Base-by-base conservation (phyloP, 257 asterid genomes). In the Haberlea rhodopensis region DNA sequence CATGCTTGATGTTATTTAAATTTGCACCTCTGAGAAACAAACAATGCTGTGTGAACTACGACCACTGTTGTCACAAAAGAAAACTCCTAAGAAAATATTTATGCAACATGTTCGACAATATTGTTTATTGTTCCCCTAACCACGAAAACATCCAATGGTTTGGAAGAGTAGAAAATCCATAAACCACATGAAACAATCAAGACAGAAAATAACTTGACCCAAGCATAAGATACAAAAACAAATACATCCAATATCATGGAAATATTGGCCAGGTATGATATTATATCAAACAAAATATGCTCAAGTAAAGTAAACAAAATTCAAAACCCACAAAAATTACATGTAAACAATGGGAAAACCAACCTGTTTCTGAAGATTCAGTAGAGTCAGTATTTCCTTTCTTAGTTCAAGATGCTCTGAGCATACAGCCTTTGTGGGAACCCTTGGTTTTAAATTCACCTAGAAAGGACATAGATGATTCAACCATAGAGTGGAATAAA, bases 371-470 rank as follows among this genome's bases (percentile, higher is more conserved):
- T 92, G 99, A 80, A 92, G 95, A 77, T 86, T 85, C 81, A 92
- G 71, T 25, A 92, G 81, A 52, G 90, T 91, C 73, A 86, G 43
- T 76, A 92, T 92, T 81, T 92, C 99, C 82, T 89, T 87, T 77
- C 99, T 81, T 73, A 92, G 74, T 75, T 92, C 99, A 72, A 92
- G 99, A 81, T 89, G 99, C 85, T 92, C 97, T 0, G 84, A 83
- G 22, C 99, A 92, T 46, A 89, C 97, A 16, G 88, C 89, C 74
- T 84, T 89, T 22, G 99, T 92, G 56, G 99, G 97, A 70, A 92
- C 96, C 78, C 82, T 92, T 28, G 99, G 99, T 75, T 92, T 92
- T 78, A 92, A 84, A 79, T 89, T 87, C 68, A 92, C 95, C 99
- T 92, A 85, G 45, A 37, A 60, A 68, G 66, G 32, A 67, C 45